Conservation (phyloP, 1,284 basidiomycete species). For the Anthracocystis panici-leucophaei region DNA sequence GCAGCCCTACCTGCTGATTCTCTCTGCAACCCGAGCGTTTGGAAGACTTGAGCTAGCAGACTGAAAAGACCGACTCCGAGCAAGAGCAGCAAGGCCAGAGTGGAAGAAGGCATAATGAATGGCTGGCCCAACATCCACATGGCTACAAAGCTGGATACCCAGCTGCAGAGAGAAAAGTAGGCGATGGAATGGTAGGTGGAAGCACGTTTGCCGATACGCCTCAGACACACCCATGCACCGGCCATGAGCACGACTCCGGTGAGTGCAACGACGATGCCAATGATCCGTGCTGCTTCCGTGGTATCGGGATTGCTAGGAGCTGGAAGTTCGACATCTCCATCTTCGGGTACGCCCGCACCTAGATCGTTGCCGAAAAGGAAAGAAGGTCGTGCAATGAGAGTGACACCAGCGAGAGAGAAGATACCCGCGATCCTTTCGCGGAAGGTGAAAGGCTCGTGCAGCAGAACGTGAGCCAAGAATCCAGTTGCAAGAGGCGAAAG, state of each 20-base stretch:
- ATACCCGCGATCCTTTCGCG: conserved; percentile 78
- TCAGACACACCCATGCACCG: conserved; percentile 77
- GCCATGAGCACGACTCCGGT: conserved; percentile 76
- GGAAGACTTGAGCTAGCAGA: conserved; percentile 50
- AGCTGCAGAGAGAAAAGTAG: conserved; percentile 77
- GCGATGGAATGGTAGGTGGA: conserved; percentile 79
- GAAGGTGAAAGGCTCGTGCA: conserved; percentile 77
- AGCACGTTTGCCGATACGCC: conserved; percentile 79
- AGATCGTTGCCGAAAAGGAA: conserved; percentile 40
- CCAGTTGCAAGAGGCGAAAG: conserved; percentile 79
- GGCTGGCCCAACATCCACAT: conserved; percentile 41
- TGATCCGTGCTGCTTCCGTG: conserved; percentile 29
- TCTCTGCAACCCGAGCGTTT: conserved; percentile 54
- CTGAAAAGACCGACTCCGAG: conserved; percentile 51
- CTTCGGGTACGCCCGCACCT: conserved; percentile 38
- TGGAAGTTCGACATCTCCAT: conserved; percentile 32
- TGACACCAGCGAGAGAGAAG: conserved; percentile 75
- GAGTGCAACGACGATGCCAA: conserved; percentile 73
- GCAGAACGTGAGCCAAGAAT: conserved; percentile 76
- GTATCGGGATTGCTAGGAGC: conserved; percentile 11
- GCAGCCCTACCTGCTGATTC: conserved; percentile 55
- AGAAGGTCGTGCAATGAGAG: conserved; percentile 72
- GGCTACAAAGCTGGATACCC: conserved; percentile 73
- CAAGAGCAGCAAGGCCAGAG: conserved; percentile 33
- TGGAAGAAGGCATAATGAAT: conserved; percentile 41